These are phyloP conservation scores for Lablab purpureus DNA, from an alignment of 306 rosid genomes.

Conservation along the genomic window DNA sequence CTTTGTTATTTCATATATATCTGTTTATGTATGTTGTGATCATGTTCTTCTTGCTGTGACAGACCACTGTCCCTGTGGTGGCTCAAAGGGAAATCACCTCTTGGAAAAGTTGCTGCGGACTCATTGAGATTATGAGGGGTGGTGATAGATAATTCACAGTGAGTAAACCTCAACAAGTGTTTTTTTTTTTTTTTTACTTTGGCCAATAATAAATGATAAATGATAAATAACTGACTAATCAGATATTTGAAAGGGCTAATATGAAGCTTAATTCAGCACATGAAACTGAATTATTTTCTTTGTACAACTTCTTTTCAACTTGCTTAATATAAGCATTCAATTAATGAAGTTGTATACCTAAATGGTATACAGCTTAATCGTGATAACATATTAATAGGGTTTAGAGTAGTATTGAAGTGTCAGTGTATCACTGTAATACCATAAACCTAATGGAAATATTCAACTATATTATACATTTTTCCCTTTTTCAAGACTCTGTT, in stretches of 20 bases:
- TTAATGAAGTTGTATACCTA: neutral
- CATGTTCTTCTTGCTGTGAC: conserved; percentile 26
- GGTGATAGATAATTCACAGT: conserved; percentile 66
- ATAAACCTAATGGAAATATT: neutral
- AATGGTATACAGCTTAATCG: neutral
- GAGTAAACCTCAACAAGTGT: conserved; percentile 23
- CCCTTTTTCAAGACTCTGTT: neutral
- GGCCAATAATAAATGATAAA: neutral
- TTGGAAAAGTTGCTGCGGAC: conserved; percentile 84
- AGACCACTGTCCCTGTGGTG: conserved; percentile 50
- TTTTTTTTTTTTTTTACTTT: neutral
- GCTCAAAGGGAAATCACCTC: conserved; percentile 51
- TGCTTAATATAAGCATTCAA: neutral
- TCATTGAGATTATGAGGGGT: conserved; percentile 59
- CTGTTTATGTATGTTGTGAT: neutral
- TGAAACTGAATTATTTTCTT: neutral
- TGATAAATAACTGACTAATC: conserved; percentile 1
- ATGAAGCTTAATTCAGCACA: neutral
- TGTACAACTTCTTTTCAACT: neutral
- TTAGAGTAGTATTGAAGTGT: neutral
- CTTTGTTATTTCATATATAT: neutral
- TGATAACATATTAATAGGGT: neutral
- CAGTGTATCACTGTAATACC: neutral
- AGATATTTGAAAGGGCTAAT: neutral
- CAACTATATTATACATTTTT: neutral